Evolutionary conservation across 345 rosid genomes (phyloP).

Genomic region (Moricandia arvensis): DNA sequence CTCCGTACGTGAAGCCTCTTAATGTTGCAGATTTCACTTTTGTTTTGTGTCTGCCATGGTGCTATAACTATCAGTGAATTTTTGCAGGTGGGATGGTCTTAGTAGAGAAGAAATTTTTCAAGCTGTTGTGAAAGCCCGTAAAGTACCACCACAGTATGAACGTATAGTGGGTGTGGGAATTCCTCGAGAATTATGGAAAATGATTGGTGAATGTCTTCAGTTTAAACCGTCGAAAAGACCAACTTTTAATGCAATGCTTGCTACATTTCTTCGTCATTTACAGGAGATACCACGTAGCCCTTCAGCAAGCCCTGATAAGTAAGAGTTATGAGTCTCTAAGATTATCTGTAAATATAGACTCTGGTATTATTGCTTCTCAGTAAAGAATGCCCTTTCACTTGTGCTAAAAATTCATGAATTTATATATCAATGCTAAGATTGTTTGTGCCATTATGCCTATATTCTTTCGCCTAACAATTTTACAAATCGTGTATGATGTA

Average conservation of each 20-base stretch:
- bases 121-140: conserved; percentile 79
- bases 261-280: conserved; percentile 85
- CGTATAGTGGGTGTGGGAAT: conserved; percentile 98
- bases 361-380: conserved; percentile 6
- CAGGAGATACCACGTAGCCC: conserved; percentile 93
- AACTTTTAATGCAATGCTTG: conserved; percentile 83
- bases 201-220: conserved; percentile 98
- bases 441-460: conserved; percentile 3
- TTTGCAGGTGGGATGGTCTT: conserved; percentile 87
- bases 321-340: conserved; percentile 35
- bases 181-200: conserved; percentile 93
- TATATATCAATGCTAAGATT: not conserved
- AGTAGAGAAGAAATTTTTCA: conserved; percentile 89
- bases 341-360: conserved; percentile 12
- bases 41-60: conserved; percentile 15
- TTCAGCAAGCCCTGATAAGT: conserved; percentile 90
- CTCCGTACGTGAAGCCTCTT: conserved; percentile 66
- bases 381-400: too few relatives aligned
- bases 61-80: conserved; percentile 11
- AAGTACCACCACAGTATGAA: conserved; percentile 91
- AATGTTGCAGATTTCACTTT: conserved; percentile 5
- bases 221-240: conserved; percentile 91
- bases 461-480: conserved; percentile 11
- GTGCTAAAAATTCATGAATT: too few relatives aligned
- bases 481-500: conserved; percentile 33